Base-by-base conservation (phyloP, 148 eudicot species). In the Fagopyrum tataricum region DNA sequence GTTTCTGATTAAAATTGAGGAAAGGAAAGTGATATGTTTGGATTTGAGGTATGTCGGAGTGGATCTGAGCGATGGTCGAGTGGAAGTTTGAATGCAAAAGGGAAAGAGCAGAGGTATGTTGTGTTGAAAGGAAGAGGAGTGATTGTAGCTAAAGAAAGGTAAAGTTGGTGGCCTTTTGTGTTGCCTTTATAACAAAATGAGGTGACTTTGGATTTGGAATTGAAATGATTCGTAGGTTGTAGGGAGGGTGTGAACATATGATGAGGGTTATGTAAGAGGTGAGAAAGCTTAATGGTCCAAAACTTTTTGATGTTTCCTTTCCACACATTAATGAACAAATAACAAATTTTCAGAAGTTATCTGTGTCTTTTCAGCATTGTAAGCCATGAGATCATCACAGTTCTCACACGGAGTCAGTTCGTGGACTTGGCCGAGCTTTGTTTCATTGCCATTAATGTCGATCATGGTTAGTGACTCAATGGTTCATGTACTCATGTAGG, bases 111-210 rank as follows among this genome's bases (percentile, higher is more conserved):
- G 31, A 70, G 72, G 44, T 70, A 11, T 70, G 52, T 44, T 68
- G 71, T 39, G 71, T 68, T 68, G 76, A 71, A 51, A 58, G 44
- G 48, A 55, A 55, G 55, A 20, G 40, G 61, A 18, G 77, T 23
- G 76, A 78, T 39, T 71, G 41, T 10, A 51, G 17, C 37, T 51
- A 58, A 58, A 31, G 49, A 53, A 76, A 78, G 76, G 78, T 75
- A 77, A 78, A 79, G 76, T 76, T 48, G 77, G 58, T 44, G 68
- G 8, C 72, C 52, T 44, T 78, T 79, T 77, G 77, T 76, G 66
- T 85, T 79, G 72, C 72, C 72, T 70, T 75, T 73, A 23, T 74
- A 72, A 69, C 72, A 31, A 18, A 64, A 14, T 8, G 49, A 20
- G 42, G 69, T 14, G 68, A 64, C 68, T 64, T 64, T 37, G 42